Evolutionary conservation across 768 basidiomycete species (phyloP).

Genomic region (Thelephora aurantiotincta): DNA sequence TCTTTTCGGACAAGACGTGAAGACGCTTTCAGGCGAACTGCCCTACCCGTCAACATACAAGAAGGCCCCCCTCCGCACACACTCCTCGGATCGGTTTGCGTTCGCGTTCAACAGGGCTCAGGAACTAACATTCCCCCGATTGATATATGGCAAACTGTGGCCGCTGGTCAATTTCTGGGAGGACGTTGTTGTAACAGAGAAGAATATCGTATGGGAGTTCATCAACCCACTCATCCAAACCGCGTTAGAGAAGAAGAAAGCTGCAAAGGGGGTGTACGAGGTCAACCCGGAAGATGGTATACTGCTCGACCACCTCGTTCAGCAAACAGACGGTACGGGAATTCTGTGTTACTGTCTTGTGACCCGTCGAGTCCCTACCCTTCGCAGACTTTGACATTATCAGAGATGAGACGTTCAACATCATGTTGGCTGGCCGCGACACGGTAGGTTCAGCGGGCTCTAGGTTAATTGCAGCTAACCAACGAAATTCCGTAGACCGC

Average conservation of each 20-base stretch:
- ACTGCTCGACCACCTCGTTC: neutral
- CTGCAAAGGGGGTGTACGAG: constrained; percentile 7
- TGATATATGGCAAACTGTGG: constrained; percentile 27
- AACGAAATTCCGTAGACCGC: constrained; percentile 14
- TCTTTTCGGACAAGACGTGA: constrained; percentile 30
- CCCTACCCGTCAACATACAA: constrained; percentile 22
- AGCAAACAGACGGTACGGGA: neutral
- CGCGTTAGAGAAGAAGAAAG: constrained; percentile 24
- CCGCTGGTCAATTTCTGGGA: constrained; percentile 29
- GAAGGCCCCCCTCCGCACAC: constrained; percentile 6
- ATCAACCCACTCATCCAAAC: constrained; percentile 33
- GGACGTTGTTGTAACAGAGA: constrained; percentile 23
- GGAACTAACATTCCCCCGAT: constrained; percentile 15
- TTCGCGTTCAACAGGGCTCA: constrained; percentile 27
- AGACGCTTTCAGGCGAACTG: constrained; percentile 22
- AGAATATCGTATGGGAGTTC: constrained; percentile 29
- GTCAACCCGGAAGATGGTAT: neutral
- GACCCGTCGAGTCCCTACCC: too few species aligned
- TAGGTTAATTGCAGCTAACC: neutral
- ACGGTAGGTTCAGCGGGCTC: constrained; percentile 9
- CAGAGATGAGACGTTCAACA: constrained; percentile 17
- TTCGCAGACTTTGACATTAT: too few species aligned
- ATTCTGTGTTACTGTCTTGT: too few species aligned
- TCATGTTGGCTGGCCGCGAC: constrained; percentile 21
- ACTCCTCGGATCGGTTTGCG: constrained; percentile 23